Base-by-base conservation (phyloP, 768 basidiomycete genomes). In the Macrolepiota dolichaula region DNA sequence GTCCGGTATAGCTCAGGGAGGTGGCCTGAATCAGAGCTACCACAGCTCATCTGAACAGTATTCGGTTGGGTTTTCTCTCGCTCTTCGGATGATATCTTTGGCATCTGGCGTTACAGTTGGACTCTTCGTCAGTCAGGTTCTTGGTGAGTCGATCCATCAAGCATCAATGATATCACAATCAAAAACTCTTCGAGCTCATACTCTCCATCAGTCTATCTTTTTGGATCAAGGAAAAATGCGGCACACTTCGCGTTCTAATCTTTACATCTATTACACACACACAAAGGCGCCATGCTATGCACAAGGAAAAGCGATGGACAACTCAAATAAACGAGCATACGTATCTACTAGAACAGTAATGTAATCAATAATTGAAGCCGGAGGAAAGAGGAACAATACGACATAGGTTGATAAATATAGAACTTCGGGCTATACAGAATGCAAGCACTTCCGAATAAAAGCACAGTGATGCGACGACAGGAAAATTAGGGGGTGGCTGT, bases 41-140 rank as follows among this genome's bases (percentile, higher is more conserved):
- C 76, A 77, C 54, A 85, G 74, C 61, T 85, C 88, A 10, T 81
- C 81, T 32, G 29, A 32, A 4, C 85, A 86, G 70, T 91, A 90
- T 70, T 89, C 87, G 4, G 85, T 83, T 63, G 89, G 91, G 17
- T 88, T 94, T 70, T 83, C 87, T 55, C 80, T 94, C 38, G 92
- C 91, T 44, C 73, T 94, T 57, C 84, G 88, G 38, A 92, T 92
- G 89, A 88, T 92, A 52, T 85, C 87, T 59, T 89, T 94, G 12
- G 89, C 91, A 22, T 87, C 90, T 61, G 93, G 92, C 25, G 89
- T 93, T 38, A 93, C 91, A 4, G 86, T 94, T 62, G 92, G 92
- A 2, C 76, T 94, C 57, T 93, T 93, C 70, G 85, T 86, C 13
- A 89, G 90, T 63, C 91, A 92, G 66, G 85, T 91, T 46, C 68